Conservation (phyloP, 805 yeast genomes). For the Yarrowia bubula region DNA sequence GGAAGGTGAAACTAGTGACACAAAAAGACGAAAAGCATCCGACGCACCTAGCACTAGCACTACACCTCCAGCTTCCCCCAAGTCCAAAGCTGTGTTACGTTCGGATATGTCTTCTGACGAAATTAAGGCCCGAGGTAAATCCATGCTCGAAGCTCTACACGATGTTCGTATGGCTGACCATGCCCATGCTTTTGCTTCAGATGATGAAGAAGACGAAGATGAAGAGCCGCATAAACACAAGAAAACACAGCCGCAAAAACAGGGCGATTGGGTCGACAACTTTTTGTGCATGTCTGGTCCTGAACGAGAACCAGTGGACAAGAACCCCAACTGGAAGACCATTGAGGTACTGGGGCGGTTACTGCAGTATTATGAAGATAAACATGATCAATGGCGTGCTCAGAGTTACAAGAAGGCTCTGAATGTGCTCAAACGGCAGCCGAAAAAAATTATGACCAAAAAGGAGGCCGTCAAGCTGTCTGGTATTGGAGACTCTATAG, state of each 20-base stretch:
- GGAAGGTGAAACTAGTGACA: not conserved
- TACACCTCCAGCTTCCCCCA: conserved; percentile 23
- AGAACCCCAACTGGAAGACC: conserved; percentile 38
- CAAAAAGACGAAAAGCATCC: not conserved
- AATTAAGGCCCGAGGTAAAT: not conserved
- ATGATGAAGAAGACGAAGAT: not conserved
- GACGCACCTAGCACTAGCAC: not conserved
- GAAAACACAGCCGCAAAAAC: conserved; percentile 3
- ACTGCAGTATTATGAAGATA: conserved; percentile 38
- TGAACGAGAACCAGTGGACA: not conserved
- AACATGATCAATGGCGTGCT: conserved; percentile 44
- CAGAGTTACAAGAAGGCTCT: conserved; percentile 49
- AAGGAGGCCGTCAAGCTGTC: conserved; percentile 44
- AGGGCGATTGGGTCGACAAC: conserved; percentile 17
- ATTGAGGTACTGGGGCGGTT: conserved; percentile 40
- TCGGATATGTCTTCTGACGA: not conserved
- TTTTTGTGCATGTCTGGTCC: conserved; percentile 24
- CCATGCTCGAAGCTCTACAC: conserved; percentile 21
- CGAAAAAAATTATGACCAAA: conserved; percentile 39
- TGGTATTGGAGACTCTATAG: conserved; percentile 46
- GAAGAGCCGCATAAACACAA: conserved; percentile 1
- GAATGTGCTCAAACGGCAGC: conserved; percentile 37
- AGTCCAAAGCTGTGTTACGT: not conserved
- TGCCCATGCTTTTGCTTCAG: conserved; percentile 10
- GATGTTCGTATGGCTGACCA: conserved; percentile 5